Conservation (phyloP, 2,329 filamentous ascomycete species). For the Cercospora sesami region DNA sequence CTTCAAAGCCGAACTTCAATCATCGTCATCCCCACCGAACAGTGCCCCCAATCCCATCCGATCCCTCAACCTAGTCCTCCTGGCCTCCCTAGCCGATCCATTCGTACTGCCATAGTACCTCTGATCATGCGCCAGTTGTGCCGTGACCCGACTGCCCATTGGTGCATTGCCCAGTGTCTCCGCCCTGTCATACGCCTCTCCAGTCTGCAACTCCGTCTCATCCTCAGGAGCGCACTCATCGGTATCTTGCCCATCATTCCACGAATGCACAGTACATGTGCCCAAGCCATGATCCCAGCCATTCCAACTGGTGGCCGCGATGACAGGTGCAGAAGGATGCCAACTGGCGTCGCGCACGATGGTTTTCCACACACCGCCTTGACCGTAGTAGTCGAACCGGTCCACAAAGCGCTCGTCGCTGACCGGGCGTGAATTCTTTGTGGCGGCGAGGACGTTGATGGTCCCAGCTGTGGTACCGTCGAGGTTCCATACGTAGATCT, state of each 20-base stretch:
- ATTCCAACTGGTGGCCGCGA: conserved; percentile 85
- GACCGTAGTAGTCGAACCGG: conserved; percentile 59
- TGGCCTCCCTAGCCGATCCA: background rate
- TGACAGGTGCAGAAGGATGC: conserved; percentile 80
- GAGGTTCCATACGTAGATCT: conserved; percentile 88
- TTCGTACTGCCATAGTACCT: conserved; percentile 43
- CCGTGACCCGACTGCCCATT: conserved; percentile 62
- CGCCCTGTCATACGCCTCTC: conserved; percentile 37
- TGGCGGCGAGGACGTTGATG: conserved; percentile 75
- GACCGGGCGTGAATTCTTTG: conserved; percentile 60
- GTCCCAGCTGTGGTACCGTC: conserved; percentile 77
- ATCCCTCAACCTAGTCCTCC: conserved; percentile 29
- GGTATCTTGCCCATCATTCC: conserved; percentile 62
- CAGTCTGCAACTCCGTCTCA: conserved; percentile 20
- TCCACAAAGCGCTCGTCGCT: conserved; percentile 56
- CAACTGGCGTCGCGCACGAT: conserved; percentile 86
- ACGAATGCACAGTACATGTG: conserved; percentile 76
- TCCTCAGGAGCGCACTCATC: conserved; percentile 59
- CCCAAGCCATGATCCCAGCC: conserved; percentile 71
- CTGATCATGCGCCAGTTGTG: conserved; percentile 54
- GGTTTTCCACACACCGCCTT: conserved; percentile 65
- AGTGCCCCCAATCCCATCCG: conserved; percentile 33
- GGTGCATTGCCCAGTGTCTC: conserved; percentile 32
- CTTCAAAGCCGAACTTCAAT: background rate
- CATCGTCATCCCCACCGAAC: conserved; percentile 31